Evolutionary conservation across 768 basidiomycete genomes (phyloP), one percentile per base, ranked within the genome.

Genomic region (Baorangia bicolor): DNA sequence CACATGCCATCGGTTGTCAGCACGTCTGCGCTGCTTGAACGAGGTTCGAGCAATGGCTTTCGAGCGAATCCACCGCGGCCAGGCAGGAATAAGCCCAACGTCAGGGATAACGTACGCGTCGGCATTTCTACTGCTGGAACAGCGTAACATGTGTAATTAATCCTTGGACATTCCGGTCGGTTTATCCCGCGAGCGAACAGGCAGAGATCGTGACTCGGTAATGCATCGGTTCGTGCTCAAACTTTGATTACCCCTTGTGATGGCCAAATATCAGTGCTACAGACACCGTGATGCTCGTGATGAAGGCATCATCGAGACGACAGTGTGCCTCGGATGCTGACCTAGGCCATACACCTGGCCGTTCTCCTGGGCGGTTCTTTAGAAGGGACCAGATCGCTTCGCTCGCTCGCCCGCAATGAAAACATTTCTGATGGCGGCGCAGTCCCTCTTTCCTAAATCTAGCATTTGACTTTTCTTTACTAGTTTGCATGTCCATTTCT

Each of bases 391-490:
- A 51, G 46, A 47, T 58, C 43, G 53, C 53, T 52, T 61, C 60
- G 49, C 39, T 58, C 55, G 44, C 51, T 51, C 42, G 20, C 49
- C 49, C 49, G 63, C 56, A 49, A 58, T 49, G 62, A 63, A 53
- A 49, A 38, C 23, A 39, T 49, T n/a, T 51, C 53, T 61, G 69
- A 69, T 69, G 60, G 60, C 64, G 65, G 62, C 58, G 53, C 39
- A 46, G 41, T 46, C 42, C 42, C 56, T 49, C 52, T 45, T 71
- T 64, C 66, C 71, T 56, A 68, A 60, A 64, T 62, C 58, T 31
- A 62, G 64, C 51, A 55, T 63, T 51, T 54, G 44, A 65, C 57
- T 56, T 68, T 70, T 67, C 57, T 55, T 53, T 53, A 60, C 64
- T 59, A 53, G 61, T 33, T 53, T 48, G 28, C 41, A 56, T 56